Evolutionary conservation across 2,329 filamentous ascomycete genomes (phyloP).

Genomic region (Penicillium crustosum): DNA sequence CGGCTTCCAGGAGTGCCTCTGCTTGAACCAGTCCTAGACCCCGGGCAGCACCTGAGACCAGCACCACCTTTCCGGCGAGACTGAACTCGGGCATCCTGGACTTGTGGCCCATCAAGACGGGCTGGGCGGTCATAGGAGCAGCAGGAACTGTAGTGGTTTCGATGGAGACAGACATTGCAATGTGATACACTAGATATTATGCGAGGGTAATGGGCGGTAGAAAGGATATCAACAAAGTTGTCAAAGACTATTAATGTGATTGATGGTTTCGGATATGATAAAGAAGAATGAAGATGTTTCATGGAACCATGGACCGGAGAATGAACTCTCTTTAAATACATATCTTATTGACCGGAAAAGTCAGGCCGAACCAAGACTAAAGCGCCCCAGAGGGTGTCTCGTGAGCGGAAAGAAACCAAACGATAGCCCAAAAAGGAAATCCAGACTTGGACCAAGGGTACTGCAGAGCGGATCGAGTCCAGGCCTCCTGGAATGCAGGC

Average conservation of each 20-base stretch:
- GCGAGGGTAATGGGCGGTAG: conserved; percentile 13
- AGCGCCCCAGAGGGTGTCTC: conserved; percentile 1
- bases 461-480: background rate
- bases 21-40: conserved; percentile 73
- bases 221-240: background rate
- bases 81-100: conserved; percentile 69
- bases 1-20: conserved; percentile 72
- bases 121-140: conserved; percentile 30
- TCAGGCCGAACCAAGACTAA: background rate
- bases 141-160: conserved; percentile 30
- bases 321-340: conserved; percentile 5
- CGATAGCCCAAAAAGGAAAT: conserved; percentile 6
- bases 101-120: conserved; percentile 34
- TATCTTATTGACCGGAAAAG: background rate
- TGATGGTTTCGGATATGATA: background rate
- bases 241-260: background rate
- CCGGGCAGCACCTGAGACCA: conserved; percentile 69
- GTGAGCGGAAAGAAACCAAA: conserved; percentile 8
- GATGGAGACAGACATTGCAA: conserved; percentile 37
- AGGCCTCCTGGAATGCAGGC: conserved; percentile 5
- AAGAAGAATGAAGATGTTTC: background rate
- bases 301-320: background rate
- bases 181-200: background rate
- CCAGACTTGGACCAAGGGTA: conserved; percentile 4
- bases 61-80: conserved; percentile 67